Evolutionary conservation across 1,139 yeast species (phyloP).

Genomic region (Protomyces inundatus): DNA sequence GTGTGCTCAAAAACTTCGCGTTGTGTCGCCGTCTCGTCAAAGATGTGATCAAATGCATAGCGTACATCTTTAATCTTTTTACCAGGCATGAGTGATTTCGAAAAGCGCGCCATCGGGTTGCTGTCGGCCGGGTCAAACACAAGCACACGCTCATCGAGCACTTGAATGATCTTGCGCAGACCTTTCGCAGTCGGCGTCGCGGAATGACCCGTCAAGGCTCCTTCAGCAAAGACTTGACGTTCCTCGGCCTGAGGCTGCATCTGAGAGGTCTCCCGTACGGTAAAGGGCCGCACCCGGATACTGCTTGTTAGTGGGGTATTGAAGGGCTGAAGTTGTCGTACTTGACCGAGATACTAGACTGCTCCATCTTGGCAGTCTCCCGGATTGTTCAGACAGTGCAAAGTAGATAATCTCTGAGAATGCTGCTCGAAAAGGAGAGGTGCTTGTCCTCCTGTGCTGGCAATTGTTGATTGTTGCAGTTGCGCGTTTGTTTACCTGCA

Average conservation of each 20-base stretch:
- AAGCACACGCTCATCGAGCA: conserved; percentile 82
- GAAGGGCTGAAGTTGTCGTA: not conserved
- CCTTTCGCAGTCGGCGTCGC: conserved; percentile 47
- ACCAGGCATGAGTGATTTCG: conserved; percentile 49
- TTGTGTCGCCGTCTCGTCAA: conserved; percentile 47
- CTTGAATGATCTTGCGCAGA: conserved; percentile 67
- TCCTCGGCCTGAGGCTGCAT: conserved; percentile 38
- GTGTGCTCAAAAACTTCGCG: conserved; percentile 52
- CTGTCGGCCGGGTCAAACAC: conserved; percentile 82
- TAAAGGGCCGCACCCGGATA: conserved; percentile 73
- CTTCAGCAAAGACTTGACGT: conserved; percentile 53
- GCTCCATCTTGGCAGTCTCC: conserved; percentile 6
- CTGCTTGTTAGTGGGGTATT: not conserved
- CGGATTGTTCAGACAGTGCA: too few relatives aligned
- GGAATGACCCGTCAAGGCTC: conserved; percentile 42
- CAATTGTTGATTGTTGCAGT: too few relatives aligned
- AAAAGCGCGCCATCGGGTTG: conserved; percentile 61
- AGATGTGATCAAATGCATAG: conserved; percentile 68
- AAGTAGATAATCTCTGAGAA: too few relatives aligned
- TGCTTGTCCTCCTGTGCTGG: too few relatives aligned
- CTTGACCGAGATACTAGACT: conserved; percentile 24
- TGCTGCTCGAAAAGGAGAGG: too few relatives aligned
- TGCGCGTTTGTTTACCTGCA: too few relatives aligned
- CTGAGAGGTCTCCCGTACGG: conserved; percentile 50
- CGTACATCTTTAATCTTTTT: conserved; percentile 29